A percentile compares a stretch with the other conserved stretches of the same genome.
phyloP scores from a whole-genome alignment of 2,329 filamentous ascomycete species.

The Massarina eburnea region DNA sequence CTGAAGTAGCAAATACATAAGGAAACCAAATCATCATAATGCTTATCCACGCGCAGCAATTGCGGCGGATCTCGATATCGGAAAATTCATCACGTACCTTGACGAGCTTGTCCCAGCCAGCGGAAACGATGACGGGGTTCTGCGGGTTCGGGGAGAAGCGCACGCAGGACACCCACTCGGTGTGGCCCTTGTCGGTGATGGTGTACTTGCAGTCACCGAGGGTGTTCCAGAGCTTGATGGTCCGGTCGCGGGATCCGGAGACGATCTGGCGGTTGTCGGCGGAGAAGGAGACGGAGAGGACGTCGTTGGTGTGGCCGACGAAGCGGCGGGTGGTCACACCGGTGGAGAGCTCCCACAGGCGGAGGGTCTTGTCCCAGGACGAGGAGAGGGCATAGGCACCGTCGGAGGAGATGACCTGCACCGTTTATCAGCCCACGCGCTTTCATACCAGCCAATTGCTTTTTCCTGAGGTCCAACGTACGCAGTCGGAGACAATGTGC shows the following conservation, averaged over 20 bases:
- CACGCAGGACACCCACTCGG: conserved; percentile 99
- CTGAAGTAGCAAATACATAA: conserved; percentile 99
- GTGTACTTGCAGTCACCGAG: conserved; percentile 99
- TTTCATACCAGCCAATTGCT: conserved; percentile 32
- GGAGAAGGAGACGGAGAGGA: conserved; percentile 99
- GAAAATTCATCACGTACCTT: conserved; percentile 72
- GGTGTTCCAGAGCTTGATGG: conserved; percentile 99
- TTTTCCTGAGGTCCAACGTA: conserved; percentile 58
- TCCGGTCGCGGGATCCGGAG: conserved; percentile 95
- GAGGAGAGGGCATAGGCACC: conserved; percentile 98
- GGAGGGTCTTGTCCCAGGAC: conserved; percentile 99
- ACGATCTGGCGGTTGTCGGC: conserved; percentile 99
- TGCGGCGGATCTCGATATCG: background rate
- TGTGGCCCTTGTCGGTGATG: conserved; percentile 99
- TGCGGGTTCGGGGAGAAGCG: conserved; percentile 99
- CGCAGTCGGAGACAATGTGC: conserved; percentile 99
- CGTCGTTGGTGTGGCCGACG: conserved; percentile 98
- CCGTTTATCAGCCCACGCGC: conserved; percentile 35
- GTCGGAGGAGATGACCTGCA: conserved; percentile 96
- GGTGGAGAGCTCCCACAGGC: conserved; percentile 97
- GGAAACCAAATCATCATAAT: conserved; percentile 84
- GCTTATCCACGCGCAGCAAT: conserved; percentile 18
- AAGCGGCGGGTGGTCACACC: conserved; percentile 97
- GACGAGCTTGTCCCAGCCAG: conserved; percentile 99
- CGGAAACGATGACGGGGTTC: conserved; percentile 99